A percentile compares a stretch with the other conserved stretches of the same genome.
Conservation (phyloP, 306 rosid species). For the Pterocarpus macrocarpus region DNA sequence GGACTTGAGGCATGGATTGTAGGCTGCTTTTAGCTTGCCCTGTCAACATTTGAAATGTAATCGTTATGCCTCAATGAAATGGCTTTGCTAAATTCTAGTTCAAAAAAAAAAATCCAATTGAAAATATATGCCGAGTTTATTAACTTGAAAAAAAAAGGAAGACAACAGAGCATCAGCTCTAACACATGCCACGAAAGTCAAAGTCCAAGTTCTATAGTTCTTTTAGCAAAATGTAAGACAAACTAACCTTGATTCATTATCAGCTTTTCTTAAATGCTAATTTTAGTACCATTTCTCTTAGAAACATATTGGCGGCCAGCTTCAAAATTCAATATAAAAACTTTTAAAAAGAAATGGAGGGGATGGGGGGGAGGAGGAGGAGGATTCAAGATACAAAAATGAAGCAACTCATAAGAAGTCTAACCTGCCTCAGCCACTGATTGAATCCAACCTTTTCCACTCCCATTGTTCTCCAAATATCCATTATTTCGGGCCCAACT, state of each 20-base stretch:
- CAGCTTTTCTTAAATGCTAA: constrained; percentile 19
- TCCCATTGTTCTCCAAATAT: constrained; percentile 62
- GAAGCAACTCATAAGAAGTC: constrained; percentile 42
- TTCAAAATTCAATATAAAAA: constrained; percentile 19
- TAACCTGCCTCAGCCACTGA: constrained; percentile 77
- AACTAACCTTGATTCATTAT: background rate
- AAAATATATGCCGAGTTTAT: background rate
- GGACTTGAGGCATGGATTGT: constrained; percentile 58
- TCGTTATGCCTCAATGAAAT: background rate
- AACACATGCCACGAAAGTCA: constrained; percentile 7
- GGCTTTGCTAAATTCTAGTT: constrained; percentile 18
- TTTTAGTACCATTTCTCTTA: constrained; percentile 22
- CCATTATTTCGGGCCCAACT: constrained; percentile 49
- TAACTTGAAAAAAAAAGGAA: background rate
- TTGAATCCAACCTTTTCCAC: constrained; percentile 64
- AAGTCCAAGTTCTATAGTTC: constrained; percentile 14
- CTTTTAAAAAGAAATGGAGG: background rate
- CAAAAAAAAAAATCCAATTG: constrained; percentile 4
- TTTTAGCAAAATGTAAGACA: background rate
- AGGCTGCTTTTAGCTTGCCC: constrained; percentile 64
- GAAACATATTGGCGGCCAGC: background rate
- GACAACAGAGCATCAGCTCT: constrained; percentile 24
- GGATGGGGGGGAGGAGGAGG: background rate
- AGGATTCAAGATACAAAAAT: background rate
- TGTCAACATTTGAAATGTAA: constrained; percentile 50